Evolutionary conservation across 2,329 filamentous ascomycete genomes (phyloP), one percentile per base, ranked within the genome.

Genomic region (Aspergillus piperis): DNA sequence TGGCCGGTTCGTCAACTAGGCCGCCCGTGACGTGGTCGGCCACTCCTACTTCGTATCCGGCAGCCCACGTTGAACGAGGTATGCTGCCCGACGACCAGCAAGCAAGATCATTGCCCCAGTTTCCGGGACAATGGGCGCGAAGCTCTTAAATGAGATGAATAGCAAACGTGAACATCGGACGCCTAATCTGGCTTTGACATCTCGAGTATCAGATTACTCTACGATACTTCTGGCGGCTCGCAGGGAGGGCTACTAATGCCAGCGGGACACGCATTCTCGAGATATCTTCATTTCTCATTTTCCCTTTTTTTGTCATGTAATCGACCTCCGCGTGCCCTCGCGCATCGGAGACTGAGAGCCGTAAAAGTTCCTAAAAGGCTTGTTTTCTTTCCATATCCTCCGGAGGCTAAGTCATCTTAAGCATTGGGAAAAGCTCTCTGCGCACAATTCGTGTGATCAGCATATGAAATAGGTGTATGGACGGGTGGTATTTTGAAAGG

Each of bases 81-180:
- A 32, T 55, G 27, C 17, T 62, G 27, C 49, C 59, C 25, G 62
- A 63, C 13, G 63, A 64, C 25, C 60, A 61, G 21, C 59, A 57
- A 44, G 38, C 63, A n/a, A 61, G 62, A 38, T 53, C 58, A 17
- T 44, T 67, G 39, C 55, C 64, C 36, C 65, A 64, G 39, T 57
- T 57, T 48, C 55, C 65, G 8, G 62, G 58, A 8, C n/a, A 59
- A 38, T 69, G 66, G 66, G 44, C 62, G 23, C 68, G 64, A 8
- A 44, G 38, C n/a, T 52, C 59, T 30, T 59, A 42, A 49, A 11
- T 7, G 19, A 23, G 10, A 8, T 44, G 11, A 36, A 13, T 15
- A 36, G 32, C 19, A 44, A 44, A 19, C 39, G 8, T 17, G n/a
- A 19, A 42, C 17, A 42, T 36, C 39, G 39, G 39, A 17, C 41